Evolutionary conservation across 441 rosid genomes (phyloP).

Genomic region (Croton setiger): DNA sequence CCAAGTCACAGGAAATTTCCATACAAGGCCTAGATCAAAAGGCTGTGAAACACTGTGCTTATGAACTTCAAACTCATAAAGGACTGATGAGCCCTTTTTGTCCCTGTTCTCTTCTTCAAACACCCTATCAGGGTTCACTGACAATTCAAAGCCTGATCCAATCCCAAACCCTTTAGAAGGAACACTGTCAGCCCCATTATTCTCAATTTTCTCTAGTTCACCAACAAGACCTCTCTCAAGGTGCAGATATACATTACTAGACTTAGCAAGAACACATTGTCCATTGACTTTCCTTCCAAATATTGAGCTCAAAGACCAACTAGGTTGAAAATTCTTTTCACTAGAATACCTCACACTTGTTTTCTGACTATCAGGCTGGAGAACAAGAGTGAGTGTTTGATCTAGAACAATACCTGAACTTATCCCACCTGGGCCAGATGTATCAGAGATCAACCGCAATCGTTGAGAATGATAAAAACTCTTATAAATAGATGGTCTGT

Average conservation of each 20-base stretch:
- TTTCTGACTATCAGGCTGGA: slow-evolving; percentile 51
- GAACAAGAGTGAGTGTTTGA: slow-evolving; percentile 82
- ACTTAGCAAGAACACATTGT: slow-evolving; percentile 66
- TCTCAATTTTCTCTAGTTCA: slow-evolving; percentile 34
- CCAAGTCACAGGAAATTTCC: slow-evolving; percentile 79
- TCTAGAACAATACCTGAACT: slow-evolving; percentile 59
- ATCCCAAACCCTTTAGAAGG: slow-evolving; percentile 29
- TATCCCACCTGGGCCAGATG: slow-evolving; percentile 20
- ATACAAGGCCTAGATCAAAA: slow-evolving; percentile 65
- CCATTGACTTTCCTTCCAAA: slow-evolving; percentile 73
- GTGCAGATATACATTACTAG: slow-evolving; percentile 71
- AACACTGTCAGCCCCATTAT: slow-evolving; percentile 18
- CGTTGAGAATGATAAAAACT: slow-evolving; percentile 93
- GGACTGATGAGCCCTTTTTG: slow-evolving; percentile 30
- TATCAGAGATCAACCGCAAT: slow-evolving; percentile 51
- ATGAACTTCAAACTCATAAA: slow-evolving; percentile 54
- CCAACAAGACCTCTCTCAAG: slow-evolving; percentile 51
- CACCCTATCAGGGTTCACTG: slow-evolving; percentile 61
- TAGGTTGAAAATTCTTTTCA: slow-evolving; percentile 51
- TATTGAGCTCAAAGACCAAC: slow-evolving; percentile 80
- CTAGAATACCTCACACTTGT: slow-evolving; percentile 21
- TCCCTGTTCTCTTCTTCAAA: slow-evolving; percentile 40
- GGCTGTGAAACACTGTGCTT: slow-evolving; percentile 52
- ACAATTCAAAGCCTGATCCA: slow-evolving; percentile 49
- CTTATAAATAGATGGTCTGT: slow-evolving; percentile 83